phyloP scores from a whole-genome alignment of 352 stramenopile genomes.

The Globisporangium emineosum region DNA sequence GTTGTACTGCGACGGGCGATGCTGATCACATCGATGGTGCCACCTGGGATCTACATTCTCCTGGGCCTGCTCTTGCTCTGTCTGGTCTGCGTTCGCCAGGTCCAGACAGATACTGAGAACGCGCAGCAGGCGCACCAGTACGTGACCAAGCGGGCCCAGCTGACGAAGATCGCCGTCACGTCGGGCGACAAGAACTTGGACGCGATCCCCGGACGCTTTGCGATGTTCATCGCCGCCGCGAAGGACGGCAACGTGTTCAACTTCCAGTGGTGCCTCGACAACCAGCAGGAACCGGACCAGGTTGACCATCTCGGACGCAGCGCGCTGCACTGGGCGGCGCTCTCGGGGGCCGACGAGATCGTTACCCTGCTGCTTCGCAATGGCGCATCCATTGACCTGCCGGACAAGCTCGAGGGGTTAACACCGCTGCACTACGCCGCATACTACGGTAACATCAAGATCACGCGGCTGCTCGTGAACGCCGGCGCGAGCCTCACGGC shows the following conservation, averaged over 20 bases:
- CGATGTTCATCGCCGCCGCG: constrained; percentile 61
- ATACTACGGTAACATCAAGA: constrained; percentile 77
- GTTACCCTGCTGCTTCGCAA: constrained; percentile 59
- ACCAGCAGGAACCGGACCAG: constrained; percentile 59
- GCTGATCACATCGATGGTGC: constrained; percentile 45
- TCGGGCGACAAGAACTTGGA: constrained; percentile 24
- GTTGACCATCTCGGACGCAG: constrained; percentile 57
- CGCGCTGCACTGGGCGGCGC: constrained; percentile 63
- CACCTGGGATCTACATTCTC: constrained; percentile 36
- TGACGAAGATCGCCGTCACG: constrained; percentile 58
- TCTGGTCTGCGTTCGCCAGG: constrained; percentile 52
- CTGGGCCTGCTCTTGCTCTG: constrained; percentile 30
- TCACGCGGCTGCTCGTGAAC: constrained; percentile 51
- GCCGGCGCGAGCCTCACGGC: constrained; percentile 50
- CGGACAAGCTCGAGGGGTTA: constrained; percentile 51
- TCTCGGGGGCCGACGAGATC: constrained; percentile 57
- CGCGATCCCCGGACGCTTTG: constrained; percentile 46
- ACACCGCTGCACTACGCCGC: constrained; percentile 68
- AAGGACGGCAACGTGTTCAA: constrained; percentile 41
- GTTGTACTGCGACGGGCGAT: constrained; percentile 26
- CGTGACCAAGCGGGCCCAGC: constrained; percentile 29
- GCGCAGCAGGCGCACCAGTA: constrained; percentile 59
- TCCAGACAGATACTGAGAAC: constrained; percentile 50
- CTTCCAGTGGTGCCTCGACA: constrained; percentile 55
- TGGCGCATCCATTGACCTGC: constrained; percentile 61